Base-by-base conservation (phyloP, 768 basidiomycete species). In the Xerocomus potaroensis region DNA sequence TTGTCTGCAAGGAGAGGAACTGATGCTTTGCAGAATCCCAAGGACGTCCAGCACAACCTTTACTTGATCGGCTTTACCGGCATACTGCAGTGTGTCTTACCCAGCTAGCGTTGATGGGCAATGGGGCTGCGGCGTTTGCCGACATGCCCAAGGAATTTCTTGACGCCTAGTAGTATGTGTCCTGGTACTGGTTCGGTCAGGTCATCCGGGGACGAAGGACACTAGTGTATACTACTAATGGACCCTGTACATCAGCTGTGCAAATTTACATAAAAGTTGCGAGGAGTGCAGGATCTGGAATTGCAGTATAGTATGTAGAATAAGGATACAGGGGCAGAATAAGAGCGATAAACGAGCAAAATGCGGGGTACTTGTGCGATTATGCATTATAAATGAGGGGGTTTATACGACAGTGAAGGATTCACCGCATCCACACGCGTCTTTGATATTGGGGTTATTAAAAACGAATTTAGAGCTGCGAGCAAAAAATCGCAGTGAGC, bases 381-480 rank as follows among this genome's bases (percentile, higher is more conserved):
- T 24, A 26, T 57, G 45, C 37, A 29, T 42, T 48, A 47, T 19
- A 24, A 33, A 50, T 22, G 29, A 41, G 18, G 19, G 29, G 14
- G 30, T 41, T 41, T 30, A 61, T 58, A 53, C 21, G 35, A 91
- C 79, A 38, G 79, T 86, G 69, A 92, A 93, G 1, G 91, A 93
- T 71, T 95, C 92, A 51, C 92, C 92, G 60, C 92, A 95, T 42
- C 92, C 92, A 66, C 92, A 96, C 7, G 91, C 89, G 60, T 94
- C 92, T 70, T 84, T 88, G 67, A 95, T 84, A 66, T 96, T 96
- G 7, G 92, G 92, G 62, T 95, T 94, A 70, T 84, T 80, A 68
- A 88, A 88, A 23, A 81, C 76, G 59, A 90, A 89, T 67, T 83
- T 88, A 41, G 87, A 80, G 62, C 88, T 90, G 58, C 6, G 18